Base-by-base conservation (phyloP, 306 rosid species). In the Prinsepia uniflora region DNA sequence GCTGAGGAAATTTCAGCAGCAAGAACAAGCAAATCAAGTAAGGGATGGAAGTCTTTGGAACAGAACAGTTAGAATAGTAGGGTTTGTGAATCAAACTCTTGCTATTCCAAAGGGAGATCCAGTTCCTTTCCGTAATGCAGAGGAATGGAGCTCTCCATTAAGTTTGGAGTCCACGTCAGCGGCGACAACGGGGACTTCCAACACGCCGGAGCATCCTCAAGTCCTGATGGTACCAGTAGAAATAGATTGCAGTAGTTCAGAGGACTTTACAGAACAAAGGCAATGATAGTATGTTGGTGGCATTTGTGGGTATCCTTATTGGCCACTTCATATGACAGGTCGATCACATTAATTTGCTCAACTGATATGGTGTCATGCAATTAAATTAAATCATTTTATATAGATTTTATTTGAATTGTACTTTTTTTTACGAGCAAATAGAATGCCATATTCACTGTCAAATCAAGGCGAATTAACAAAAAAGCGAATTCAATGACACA, bases 11-110 rank as follows among this genome's bases (percentile, higher is more conserved):
- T 14, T 39, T 61, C 48, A 42, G 20, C n/a, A 9, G 6, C 55
- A 49, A 59, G 67, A 75, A 24, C 1, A 24, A 43, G 13, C 65
- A 17, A 10, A 22, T 4, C 9, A 17, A 62, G 49, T 68, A 50
- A 72, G 74, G 18, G 11, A 61, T 34, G 68, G 19, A 34, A 48
- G n/a, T 49, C 11, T 50, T 61, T 60, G 68, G 59, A n/a, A 36
- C 19, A 61, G 49, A 39, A 36, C 68, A 2, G 22, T 50, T 20
- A 20, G 6, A 49, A 52, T 63, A 10, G 54, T 42, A 36, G 36
- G 59, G 45, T 22, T 55, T 8, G 12, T 70, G 13, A 70, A 20
- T 10, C 41, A 2, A 14, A 17, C 17, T 3, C 73, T 55, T 42
- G 53, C 12, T 18, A 2, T 55, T 42, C 73, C 73, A 55, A 22